Base-by-base conservation (phyloP, 2,329 filamentous ascomycete species). In the Calonectria leucothoes region DNA sequence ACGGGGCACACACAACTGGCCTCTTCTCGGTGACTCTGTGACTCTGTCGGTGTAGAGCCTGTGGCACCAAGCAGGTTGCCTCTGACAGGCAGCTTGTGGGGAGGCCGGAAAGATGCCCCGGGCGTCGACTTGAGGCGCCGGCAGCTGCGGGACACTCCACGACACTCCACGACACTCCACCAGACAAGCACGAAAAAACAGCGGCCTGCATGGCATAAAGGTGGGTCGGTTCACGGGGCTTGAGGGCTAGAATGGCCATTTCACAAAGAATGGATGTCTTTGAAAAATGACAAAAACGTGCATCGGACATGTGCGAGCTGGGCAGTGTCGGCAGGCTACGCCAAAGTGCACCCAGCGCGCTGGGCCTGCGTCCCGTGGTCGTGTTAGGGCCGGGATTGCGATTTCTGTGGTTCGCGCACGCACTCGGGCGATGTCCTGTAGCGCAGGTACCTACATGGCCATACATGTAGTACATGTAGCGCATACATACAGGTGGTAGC, bases 21-120 rank as follows among this genome's bases (percentile, higher is more conserved):
- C 39, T 20, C 25, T 25, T 57, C 25, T 72, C 70, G 59, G 70
- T 69, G 65, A 49, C 39, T 59, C 4, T 72, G 70, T 69, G 65
- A 49, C 39, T 59, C 4, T 72, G 70, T 69, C 70, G 70, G 70
- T 72, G 70, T 69, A 69, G 66, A 68, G 37, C 48, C 42, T 23
- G 42, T 23, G 7, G n/a, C 42, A 45, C 39, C 39, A 20, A 23
- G 48, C 27, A 55, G 33, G 42, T 23, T 37, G 52, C 63, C 45
- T 17, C 33, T 61, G 33, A 25, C 33, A 55, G 17, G 35, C 33
- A 25, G 55, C 51, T 59, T 39, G 48, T 48, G 52, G 25, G 51
- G 25, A 10, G 27, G 49, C 35, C 33, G 52, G 35, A 57, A 17
- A 31, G 11, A 23, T 48, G 66, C 66, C 37, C 66, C 66, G 55